Evolutionary conservation across 176 grass and related monocot genomes (phyloP).

Genomic region (Oryza meyeriana): DNA sequence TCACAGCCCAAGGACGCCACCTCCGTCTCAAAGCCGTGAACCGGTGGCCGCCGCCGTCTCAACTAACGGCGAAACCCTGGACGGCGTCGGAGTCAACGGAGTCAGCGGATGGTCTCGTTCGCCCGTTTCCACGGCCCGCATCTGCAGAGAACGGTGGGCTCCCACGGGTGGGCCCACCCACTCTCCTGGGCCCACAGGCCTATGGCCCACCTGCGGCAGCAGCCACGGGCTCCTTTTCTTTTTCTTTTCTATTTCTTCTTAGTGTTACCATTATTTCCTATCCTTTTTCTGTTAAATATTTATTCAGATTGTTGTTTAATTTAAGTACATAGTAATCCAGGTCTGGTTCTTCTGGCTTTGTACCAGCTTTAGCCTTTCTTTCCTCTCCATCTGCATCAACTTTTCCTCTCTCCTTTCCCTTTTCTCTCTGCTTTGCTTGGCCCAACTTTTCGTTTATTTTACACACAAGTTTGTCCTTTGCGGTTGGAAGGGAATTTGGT

Average conservation of each 20-base stretch:
- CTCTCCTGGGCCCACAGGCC: conserved; percentile 9
- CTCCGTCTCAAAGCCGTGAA: conserved; percentile 48
- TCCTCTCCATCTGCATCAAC: conserved; percentile 45
- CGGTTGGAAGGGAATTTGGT: conserved; percentile 54
- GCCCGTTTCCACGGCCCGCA: background rate
- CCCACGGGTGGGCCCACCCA: background rate
- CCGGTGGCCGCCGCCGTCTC: background rate
- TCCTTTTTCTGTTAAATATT: background rate
- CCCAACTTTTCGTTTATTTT: conserved; percentile 31
- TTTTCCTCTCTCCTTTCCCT: background rate
- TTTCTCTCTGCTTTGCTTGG: conserved; percentile 30
- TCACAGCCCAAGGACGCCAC: conserved; percentile 43
- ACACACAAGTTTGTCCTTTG: conserved; percentile 54
- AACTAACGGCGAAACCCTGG: conserved; percentile 5
- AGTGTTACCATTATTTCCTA: conserved; percentile 23
- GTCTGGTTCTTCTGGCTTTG: conserved; percentile 39
- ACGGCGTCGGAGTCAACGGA: conserved; percentile 15
- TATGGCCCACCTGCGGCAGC: background rate
- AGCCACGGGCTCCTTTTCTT: conserved; percentile 2
- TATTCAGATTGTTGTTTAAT: conserved; percentile 18
- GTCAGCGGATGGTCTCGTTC: background rate
- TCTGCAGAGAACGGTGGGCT: conserved; percentile 5
- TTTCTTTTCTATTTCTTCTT: background rate
- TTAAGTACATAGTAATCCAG: conserved; percentile 48
- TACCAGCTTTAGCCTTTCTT: conserved; percentile 50